These are phyloP conservation scores for Gossypium armourianum DNA, from an alignment of 441 rosid genomes.

Conservation along the genomic window DNA sequence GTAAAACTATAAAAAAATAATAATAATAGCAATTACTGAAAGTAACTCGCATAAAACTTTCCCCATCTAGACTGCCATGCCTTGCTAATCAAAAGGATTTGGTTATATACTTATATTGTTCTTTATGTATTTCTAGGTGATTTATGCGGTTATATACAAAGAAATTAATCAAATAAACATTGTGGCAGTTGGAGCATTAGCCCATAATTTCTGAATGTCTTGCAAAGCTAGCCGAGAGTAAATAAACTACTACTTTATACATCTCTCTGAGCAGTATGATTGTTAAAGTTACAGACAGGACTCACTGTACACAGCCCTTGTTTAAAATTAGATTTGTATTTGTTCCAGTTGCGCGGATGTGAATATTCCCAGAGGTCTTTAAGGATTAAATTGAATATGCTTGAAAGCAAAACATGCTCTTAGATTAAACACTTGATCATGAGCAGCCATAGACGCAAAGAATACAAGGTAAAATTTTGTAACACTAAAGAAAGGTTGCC, in stretches of 20 bases:
- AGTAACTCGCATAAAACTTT: background rate
- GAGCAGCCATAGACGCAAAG: background rate
- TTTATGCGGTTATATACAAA: background rate
- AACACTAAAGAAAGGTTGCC: background rate
- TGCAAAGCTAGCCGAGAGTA: background rate
- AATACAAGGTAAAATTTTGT: background rate
- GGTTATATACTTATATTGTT: background rate
- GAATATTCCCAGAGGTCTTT: background rate
- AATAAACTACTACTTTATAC: background rate
- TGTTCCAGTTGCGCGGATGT: background rate
- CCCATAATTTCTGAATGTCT: conserved; percentile 1
- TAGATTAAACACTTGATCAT: background rate
- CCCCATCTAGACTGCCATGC: background rate
- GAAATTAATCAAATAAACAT: background rate
- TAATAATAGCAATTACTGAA: background rate
- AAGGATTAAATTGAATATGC: background rate
- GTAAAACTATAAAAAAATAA: background rate
- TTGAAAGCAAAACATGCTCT: conserved; percentile 2
- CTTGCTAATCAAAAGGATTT: background rate
- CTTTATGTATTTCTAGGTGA: background rate
- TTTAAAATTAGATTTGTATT: background rate
- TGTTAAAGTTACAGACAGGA: background rate
- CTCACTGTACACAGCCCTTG: background rate
- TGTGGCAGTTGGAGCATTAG: background rate
- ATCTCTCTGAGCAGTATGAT: background rate